A percentile compares a stretch with the other conserved stretches of the same genome.
phyloP scores from a whole-genome alignment of 2,329 filamentous ascomycete genomes.

The Fusarium equiseti region DNA sequence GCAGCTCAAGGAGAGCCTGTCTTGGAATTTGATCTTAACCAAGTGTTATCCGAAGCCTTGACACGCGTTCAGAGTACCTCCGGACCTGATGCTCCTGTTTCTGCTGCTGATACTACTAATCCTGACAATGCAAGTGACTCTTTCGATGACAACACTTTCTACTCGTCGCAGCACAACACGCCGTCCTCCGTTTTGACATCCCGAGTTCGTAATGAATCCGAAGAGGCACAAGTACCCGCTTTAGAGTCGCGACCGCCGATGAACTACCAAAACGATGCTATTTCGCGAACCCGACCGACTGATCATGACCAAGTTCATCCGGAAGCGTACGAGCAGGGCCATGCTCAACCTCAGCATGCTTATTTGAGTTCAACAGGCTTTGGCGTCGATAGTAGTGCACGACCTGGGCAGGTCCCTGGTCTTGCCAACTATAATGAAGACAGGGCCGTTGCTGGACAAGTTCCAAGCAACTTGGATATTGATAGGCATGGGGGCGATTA shows the following conservation, averaged over 20 bases:
- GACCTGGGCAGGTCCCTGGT: conserved; percentile 48
- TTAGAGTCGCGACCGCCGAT: conserved; percentile 28
- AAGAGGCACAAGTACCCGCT: conserved; percentile 47
- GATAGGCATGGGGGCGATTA: conserved; percentile 30
- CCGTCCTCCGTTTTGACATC: conserved; percentile 65
- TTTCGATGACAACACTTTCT: conserved; percentile 93
- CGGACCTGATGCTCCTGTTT: conserved; percentile 68
- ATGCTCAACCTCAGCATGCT: conserved; percentile 17
- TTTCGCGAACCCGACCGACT: conserved; percentile 18
- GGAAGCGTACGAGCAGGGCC: conserved; percentile 16
- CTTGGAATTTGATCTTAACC: conserved; percentile 77
- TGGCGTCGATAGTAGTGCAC: conserved; percentile 30
- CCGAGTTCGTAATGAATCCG: conserved; percentile 61
- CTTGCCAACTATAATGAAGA: conserved; percentile 47
- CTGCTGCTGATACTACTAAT: conserved; percentile 69
- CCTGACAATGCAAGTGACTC: conserved; percentile 78
- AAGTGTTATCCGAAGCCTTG: conserved; percentile 78
- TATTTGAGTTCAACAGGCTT: conserved; percentile 20
- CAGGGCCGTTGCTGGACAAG: conserved; percentile 51
- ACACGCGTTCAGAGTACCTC: conserved; percentile 78
- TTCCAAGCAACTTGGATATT: conserved; percentile 52
- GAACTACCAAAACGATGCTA: conserved; percentile 21
- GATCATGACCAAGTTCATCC: conserved; percentile 14
- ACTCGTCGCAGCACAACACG: conserved; percentile 93
- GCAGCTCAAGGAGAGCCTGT: conserved; percentile 62